Evolutionary conservation across 352 stramenopile genomes (phyloP).

Genomic region (Phytophthora europaea): DNA sequence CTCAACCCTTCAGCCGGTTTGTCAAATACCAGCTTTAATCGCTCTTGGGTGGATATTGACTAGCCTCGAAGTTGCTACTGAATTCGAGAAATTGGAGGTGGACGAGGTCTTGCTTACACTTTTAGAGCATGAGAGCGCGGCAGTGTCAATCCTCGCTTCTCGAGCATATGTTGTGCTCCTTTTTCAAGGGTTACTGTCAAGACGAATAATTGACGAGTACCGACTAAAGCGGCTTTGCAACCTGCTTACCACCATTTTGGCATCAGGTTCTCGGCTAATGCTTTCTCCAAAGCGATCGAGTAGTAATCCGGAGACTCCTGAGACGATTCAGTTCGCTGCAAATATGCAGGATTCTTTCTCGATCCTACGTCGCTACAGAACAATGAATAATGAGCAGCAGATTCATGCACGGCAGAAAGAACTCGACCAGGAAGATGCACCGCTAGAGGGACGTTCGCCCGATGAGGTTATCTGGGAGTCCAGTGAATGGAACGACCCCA

Average conservation of each 20-base stretch:
- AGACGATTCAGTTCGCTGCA: conserved; percentile 24
- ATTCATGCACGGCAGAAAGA: conserved; percentile 3
- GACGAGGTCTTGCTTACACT: conserved; percentile 30
- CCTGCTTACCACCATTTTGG: conserved; percentile 22
- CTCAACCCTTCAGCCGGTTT: conserved; percentile 26
- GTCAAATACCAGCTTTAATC: conserved; percentile 30
- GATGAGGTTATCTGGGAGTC: conserved; percentile 10
- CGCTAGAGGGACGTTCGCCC: neutral
- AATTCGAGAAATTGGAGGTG: conserved; percentile 25
- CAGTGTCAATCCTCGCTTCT: conserved; percentile 23
- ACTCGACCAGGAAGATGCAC: conserved; percentile 10
- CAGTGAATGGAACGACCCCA: conserved; percentile 25
- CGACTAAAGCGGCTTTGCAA: conserved; percentile 28
- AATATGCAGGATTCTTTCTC: conserved; percentile 7
- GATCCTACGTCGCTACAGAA: conserved; percentile 13
- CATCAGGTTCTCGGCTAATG: conserved; percentile 9
- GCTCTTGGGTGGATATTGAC: conserved; percentile 29
- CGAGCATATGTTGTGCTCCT: conserved; percentile 10
- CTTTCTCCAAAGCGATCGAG: conserved; percentile 18
- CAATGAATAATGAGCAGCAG: conserved; percentile 14
- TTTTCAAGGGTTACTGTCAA: conserved; percentile 25
- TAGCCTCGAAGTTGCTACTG: conserved; percentile 19
- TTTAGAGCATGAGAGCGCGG: conserved; percentile 16
- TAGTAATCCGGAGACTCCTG: conserved; percentile 3
- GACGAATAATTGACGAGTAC: conserved; percentile 11